These are phyloP conservation scores for Clausena lansium DNA, from an alignment of 345 rosid species.

Conservation along the genomic window DNA sequence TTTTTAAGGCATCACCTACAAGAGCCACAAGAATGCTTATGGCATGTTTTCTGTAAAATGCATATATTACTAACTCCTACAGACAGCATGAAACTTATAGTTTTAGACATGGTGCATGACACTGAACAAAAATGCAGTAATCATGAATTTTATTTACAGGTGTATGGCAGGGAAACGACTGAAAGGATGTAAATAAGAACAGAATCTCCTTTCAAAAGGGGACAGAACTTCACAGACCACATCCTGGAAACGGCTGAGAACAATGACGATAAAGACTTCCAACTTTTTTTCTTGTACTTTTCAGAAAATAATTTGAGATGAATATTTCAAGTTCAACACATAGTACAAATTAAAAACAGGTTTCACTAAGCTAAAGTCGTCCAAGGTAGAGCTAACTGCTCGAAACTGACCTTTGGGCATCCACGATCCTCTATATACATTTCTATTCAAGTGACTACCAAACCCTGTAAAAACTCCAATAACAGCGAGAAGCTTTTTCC, in stretches of 20 bases:
- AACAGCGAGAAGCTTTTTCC: conserved; percentile 71
- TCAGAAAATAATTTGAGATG: neutral
- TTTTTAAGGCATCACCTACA: conserved; percentile 70
- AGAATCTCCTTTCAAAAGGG: neutral
- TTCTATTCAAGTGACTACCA: conserved; percentile 79
- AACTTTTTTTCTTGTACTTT: neutral
- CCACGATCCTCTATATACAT: conserved; percentile 83
- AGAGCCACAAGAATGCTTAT: conserved; percentile 8
- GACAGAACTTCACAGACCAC: conserved; percentile 1
- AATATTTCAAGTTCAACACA: neutral
- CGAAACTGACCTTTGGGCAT: conserved; percentile 76
- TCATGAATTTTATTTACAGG: neutral
- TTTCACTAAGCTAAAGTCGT: conserved; percentile 2
- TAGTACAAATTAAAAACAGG: neutral
- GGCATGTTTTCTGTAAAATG: neutral
- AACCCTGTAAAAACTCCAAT: conserved; percentile 97
- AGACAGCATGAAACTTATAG: neutral
- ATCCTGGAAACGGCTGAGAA: neutral
- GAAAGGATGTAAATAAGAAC: neutral
- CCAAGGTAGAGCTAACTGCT: neutral
- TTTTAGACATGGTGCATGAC: neutral
- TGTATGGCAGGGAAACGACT: neutral
- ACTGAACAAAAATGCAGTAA: neutral
- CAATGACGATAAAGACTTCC: neutral
- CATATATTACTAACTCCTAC: neutral